Evolutionary conservation across 768 basidiomycete species (phyloP), one percentile per base, ranked within the genome.

Genomic region (Chalciporus sphaerocephalus): DNA sequence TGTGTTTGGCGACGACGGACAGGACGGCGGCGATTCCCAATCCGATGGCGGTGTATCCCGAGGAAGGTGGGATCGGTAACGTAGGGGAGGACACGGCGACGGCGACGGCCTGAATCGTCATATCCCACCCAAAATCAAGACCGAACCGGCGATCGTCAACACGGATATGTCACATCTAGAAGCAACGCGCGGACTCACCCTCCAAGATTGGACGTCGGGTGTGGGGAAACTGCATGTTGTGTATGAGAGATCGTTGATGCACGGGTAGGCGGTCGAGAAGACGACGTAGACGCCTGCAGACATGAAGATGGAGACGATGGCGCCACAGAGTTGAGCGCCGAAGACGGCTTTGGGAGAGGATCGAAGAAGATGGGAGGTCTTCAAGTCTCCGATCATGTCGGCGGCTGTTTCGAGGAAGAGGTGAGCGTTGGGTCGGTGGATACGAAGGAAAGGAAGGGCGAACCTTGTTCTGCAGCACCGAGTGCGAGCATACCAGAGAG

Each of bases 341-440:
- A 83, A 83, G 64, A 83, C 78, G 60, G 79, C 78, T 44, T 65
- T 72, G 30, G 82, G 82, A 53, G 80, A 83, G 11, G 80, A 76
- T 40, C 82, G 70, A 20, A 83, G 72, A 47, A 85, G 77, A 59
- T 82, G 82, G 49, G 80, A 79, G n/a, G 83, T 80, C 66, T 84
- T 83, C 54, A 84, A 60, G 59, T 85, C 83, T 45, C 80, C 75
- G 37, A 76, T 78, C 83, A 85, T 83, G 58, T 85, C 83, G 23
- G 73, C 56, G 18, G 79, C 72, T 64, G 33, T 36, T 30, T 27
- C 24, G 18, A 11, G 20, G 16, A 10, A 12, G 21, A 11, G 23
- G n/a, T 4, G 40, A 37, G 16, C 3, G n/a, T 22, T 30, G 30
- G 38, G 30, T 44, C 28, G 22, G n/a, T 17, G 16, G 25, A 16